A percentile compares a stretch with the other conserved stretches of the same genome.
phyloP scores from a whole-genome alignment of 495 filamentous ascomycete genomes.

The Emericellopsis terricola region DNA sequence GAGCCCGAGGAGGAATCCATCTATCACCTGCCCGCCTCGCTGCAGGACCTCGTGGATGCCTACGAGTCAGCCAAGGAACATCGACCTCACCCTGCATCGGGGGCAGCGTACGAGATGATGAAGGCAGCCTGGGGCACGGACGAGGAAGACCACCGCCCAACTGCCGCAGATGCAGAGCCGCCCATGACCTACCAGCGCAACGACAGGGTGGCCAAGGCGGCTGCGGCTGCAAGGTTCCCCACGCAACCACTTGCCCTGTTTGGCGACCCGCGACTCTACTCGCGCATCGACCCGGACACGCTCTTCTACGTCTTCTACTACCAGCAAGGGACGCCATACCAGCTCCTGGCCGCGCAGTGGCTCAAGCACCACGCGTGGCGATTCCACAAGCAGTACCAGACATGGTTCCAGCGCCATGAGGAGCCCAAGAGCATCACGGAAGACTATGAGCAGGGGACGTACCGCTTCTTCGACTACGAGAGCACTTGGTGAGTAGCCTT shows the following conservation, averaged over 20 bases:
- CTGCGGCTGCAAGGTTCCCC: slow-evolving; percentile 72
- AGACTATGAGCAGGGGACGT: slow-evolving; percentile 95
- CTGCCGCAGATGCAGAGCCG: slow-evolving; percentile 54
- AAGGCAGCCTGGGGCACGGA: too few relatives aligned
- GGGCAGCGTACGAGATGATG: slow-evolving; percentile 54
- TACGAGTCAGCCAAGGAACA: slow-evolving; percentile 71
- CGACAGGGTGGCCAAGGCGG: slow-evolving; percentile 43
- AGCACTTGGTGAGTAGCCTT: slow-evolving; percentile 80
- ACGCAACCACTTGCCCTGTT: slow-evolving; percentile 81
- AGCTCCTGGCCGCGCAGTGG: slow-evolving; percentile 90
- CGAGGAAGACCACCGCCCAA: slow-evolving; percentile 57
- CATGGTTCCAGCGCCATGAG: slow-evolving; percentile 97
- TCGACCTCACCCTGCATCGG: slow-evolving; percentile 33
- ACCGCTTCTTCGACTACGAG: slow-evolving; percentile 98
- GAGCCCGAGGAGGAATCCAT: slow-evolving; percentile 62
- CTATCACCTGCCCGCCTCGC: slow-evolving; percentile 79
- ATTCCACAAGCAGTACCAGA: slow-evolving; percentile 99
- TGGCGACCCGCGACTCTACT: slow-evolving; percentile 75
- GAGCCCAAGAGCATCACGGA: slow-evolving; percentile 97
- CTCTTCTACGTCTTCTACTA: slow-evolving; percentile 99
- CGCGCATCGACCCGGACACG: slow-evolving; percentile 80
- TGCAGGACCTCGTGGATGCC: slow-evolving; percentile 78
- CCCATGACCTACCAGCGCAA: slow-evolving; percentile 75
- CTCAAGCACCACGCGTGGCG: slow-evolving; percentile 95
- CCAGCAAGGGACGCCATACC: slow-evolving; percentile 86